A percentile compares a stretch with the other conserved stretches of the same genome.
Evolutionary conservation across 441 rosid species (phyloP).

Genomic region (Hura crepitans): DNA sequence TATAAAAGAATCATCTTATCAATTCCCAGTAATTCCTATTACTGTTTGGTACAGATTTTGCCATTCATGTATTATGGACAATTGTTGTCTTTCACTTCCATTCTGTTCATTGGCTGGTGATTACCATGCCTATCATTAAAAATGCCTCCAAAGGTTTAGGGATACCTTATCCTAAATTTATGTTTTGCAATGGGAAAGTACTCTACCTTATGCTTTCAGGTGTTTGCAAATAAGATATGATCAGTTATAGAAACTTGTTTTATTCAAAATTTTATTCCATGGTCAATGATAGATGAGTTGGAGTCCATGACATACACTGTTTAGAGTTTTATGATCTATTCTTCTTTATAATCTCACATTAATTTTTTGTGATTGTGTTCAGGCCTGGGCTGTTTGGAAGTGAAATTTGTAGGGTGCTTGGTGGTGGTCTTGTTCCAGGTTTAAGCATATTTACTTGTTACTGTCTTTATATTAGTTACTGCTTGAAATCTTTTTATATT

Average conservation of each 20-base stretch:
- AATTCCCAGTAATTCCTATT: not conserved
- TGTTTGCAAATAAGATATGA: not conserved
- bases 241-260: not conserved
- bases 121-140: not conserved
- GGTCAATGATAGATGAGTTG: not conserved
- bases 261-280: not conserved
- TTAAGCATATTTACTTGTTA: constrained; percentile 20
- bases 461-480: constrained; percentile 2
- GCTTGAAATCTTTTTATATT: not conserved
- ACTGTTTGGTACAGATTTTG: not conserved
- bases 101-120: not conserved
- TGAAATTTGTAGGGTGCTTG: constrained; percentile 88
- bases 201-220: not conserved
- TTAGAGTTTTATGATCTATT: not conserved
- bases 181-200: not conserved
- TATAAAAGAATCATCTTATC: not conserved
- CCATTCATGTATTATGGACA: not conserved
- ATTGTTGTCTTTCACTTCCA: not conserved
- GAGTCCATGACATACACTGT: not conserved
- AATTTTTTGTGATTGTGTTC: constrained; percentile 22
- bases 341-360: constrained; percentile 8
- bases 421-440: constrained; percentile 99
- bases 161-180: not conserved
- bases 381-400: constrained; percentile 74
- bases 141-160: not conserved